Percentiles rank a stretch among this genome's conserved stretches.
phyloP scores from a whole-genome alignment of 192 early-diverging fungal species.

The Gigaspora rosea region DNA sequence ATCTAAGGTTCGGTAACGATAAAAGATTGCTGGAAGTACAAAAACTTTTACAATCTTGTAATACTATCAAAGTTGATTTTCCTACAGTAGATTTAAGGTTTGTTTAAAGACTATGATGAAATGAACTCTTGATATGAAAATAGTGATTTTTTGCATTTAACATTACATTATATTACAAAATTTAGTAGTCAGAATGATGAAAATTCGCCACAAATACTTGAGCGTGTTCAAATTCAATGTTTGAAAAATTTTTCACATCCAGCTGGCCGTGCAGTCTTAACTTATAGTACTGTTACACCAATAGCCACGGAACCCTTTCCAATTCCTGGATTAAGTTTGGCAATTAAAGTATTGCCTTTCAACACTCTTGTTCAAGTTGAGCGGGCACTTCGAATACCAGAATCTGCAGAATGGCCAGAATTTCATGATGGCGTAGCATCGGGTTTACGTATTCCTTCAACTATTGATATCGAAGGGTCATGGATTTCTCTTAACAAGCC shows the following conservation, averaged over 20 bases:
- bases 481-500: constrained; percentile 84
- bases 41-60: constrained; percentile 48
- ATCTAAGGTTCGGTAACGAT: constrained; percentile 58
- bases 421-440: constrained; percentile 89
- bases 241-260: constrained; percentile 65
- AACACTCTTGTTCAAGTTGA: constrained; percentile 60
- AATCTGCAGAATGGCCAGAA: constrained; percentile 72
- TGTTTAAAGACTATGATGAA: constrained; percentile 33
- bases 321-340: constrained; percentile 57
- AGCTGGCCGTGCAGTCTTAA: constrained; percentile 66
- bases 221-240: constrained; percentile 27
- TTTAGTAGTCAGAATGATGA: neutral
- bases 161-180: neutral
- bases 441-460: constrained; percentile 66
- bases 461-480: constrained; percentile 56
- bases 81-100: constrained; percentile 32
- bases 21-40: constrained; percentile 55
- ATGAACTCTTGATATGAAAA: neutral
- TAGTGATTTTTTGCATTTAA: neutral
- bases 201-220: constrained; percentile 18
- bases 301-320: constrained; percentile 58
- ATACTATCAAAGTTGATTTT: constrained; percentile 34
- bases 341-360: constrained; percentile 67
- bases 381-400: constrained; percentile 38
- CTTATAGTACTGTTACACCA: constrained; percentile 59